Evolutionary conservation across 805 yeast genomes (phyloP).

Genomic region (Novakomyces olei): DNA sequence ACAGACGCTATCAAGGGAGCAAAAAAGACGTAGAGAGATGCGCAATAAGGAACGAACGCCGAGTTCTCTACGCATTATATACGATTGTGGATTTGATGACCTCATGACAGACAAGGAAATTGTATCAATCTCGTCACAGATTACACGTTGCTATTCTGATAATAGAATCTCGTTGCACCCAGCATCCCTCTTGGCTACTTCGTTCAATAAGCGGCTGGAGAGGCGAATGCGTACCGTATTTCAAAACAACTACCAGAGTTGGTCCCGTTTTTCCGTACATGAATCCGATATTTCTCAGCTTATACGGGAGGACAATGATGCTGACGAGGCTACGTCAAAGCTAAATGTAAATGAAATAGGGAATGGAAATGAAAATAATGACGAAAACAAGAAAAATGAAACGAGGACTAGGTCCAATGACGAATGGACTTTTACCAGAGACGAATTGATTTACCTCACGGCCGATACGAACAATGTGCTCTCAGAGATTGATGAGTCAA

Average conservation of each 20-base stretch:
- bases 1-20: background rate
- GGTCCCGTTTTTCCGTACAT: conserved; percentile 42
- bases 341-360: too few species aligned
- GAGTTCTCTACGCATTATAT: conserved; percentile 33
- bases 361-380: conserved; percentile 14
- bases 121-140: conserved; percentile 53
- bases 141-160: conserved; percentile 62
- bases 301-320: conserved; percentile 14
- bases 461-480: conserved; percentile 68
- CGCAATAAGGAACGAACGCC: conserved; percentile 4
- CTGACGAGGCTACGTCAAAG: conserved; percentile 10
- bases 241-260: conserved; percentile 31
- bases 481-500: conserved; percentile 38
- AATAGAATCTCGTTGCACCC: conserved; percentile 38
- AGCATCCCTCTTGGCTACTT: conserved; percentile 37
- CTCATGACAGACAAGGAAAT: conserved; percentile 52
- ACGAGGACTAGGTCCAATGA: too few species aligned
- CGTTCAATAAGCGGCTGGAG: conserved; percentile 44
- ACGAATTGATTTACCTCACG: conserved; percentile 49
- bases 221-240: conserved; percentile 45
- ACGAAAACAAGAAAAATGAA: conserved; percentile 8
- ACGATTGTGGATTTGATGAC: conserved; percentile 84
- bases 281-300: conserved; percentile 18
- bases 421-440: too few species aligned
- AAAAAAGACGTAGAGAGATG: background rate